Evolutionary conservation across 305 asterid species (phyloP), one percentile per base, ranked within the genome.

Genomic region (Fraxinus albicans): DNA sequence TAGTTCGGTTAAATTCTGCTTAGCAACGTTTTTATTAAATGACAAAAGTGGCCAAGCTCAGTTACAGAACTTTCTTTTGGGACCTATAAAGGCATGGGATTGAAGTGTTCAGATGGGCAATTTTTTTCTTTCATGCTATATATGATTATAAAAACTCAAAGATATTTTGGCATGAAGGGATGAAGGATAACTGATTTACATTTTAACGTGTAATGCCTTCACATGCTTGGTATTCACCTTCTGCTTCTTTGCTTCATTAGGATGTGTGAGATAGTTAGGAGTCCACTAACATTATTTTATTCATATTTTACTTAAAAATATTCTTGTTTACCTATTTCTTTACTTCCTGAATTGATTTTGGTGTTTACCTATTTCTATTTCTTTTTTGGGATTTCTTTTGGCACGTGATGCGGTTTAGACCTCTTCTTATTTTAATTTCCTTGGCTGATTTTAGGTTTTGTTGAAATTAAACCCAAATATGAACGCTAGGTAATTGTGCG

Each of bases 401-500:
- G n/a, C 5, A 23, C 10, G 35, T 65, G 73, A 25, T 23, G 73
- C 25, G 35, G 33, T 8, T 21, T 65, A 19, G 70, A 19, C 31
- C 70, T 60, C 70, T 58, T 60, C 12, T 2, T 23, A 9, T 23
- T 25, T 23, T 65, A 65, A 15, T n/a, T 23, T 65, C 34, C 17
- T 25, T 3, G 73, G 29, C 17, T 65, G 73, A 58, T n/a, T 19
- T 65, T 25, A 82, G 29, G 55, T 19, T 33, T 77, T 19, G 47
- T 40, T 79, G 67, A 69, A 35, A 36, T 80, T 75, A 60, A 74
- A 40, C 77, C 74, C 35, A 88, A 73, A 79, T 65, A 60, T 72
- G 79, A 73, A 63, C 63, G 70, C 76, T 79, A 36, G 83, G 36
- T 67, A 27, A 67, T 21, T 19, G 31, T 23, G 78, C 73, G 40